Evolutionary conservation across 2,329 filamentous ascomycete species (phyloP), one percentile per base, ranked within the genome.

Genomic region (Fusarium lateritium): DNA sequence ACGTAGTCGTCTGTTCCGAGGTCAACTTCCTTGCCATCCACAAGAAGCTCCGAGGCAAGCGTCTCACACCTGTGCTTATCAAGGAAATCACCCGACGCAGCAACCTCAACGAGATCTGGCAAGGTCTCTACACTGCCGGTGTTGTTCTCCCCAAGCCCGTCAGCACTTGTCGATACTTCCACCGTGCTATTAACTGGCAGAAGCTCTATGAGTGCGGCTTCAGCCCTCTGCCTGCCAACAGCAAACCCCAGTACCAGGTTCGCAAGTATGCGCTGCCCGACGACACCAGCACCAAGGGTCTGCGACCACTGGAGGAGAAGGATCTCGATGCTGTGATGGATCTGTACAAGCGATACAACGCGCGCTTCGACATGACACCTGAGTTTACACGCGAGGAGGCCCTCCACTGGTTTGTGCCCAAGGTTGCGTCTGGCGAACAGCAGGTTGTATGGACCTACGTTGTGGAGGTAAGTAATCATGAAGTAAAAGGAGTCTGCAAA

Each of bases 11-110:
- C 67, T 91, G 92, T 72, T 94, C 93, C 49, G 96, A 99, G 80
- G 96, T 99, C 82, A 99, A 99, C 84, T 99, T 98, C 82, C 90
- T 99, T 71, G 97, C 94, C 76, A 91, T 99, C 56, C 96, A 99
- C 86, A 98, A 98, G 86, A 98, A 98, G 82, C 89, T 99, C 33
- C 93, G 96, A 51, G 90, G 92, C 60, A 98, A 98, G 84, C 91
- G 96, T 55, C 89, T 99, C 43, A 91, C 96, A 0, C 96, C 96
- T 0, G 92, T 98, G 3, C 88, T 99, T 54, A 99, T 99, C 84
- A 98, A 98, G 81, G 96, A 99, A 79, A 94, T 99, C 74, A 99
- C 96, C 7, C 91, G 96, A 47, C 88, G 94, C 68, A 97, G 94
- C 84, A 97, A 98, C 80, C 82, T 94, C 47, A 86, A 92, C 69